These are phyloP conservation scores for Colletotrichum brevisporum DNA, from an alignment of 2,329 filamentous ascomycete genomes.

Conservation along the genomic window DNA sequence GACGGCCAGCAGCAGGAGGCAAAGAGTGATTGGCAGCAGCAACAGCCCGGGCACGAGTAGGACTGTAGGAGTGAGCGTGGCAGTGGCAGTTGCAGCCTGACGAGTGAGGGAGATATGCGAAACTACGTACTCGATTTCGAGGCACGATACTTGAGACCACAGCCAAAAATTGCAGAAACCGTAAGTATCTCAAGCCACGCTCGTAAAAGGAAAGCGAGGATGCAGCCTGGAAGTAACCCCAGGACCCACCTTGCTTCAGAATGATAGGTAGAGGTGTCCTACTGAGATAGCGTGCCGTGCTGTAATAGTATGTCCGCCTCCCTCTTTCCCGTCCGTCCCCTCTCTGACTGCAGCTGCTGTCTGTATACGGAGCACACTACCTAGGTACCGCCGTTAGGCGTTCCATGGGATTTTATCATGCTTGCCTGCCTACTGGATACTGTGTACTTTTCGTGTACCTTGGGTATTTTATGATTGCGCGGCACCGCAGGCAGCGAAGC, in stretches of 20 bases:
- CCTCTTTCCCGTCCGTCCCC: neutral
- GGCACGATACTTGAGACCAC: conserved; percentile 12
- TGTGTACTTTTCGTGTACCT: neutral
- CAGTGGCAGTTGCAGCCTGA: conserved; percentile 37
- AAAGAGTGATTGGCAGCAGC: conserved; percentile 17
- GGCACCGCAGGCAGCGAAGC: neutral
- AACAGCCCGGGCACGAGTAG: neutral
- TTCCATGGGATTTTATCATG: neutral
- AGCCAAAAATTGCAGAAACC: neutral
- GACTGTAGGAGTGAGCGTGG: neutral
- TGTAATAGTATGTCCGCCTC: neutral
- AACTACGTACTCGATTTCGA: conserved; percentile 18
- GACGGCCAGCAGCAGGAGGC: conserved; percentile 10
- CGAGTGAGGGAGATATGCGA: conserved; percentile 16
- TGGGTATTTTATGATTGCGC: too few species aligned
- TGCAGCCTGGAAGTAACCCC: conserved; percentile 24
- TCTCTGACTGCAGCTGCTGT: conserved; percentile 12
- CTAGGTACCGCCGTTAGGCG: neutral
- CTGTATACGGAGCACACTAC: neutral
- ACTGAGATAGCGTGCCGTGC: conserved; percentile 20
- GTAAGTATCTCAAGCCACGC: conserved; percentile 14
- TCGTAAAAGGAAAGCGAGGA: conserved; percentile 16
- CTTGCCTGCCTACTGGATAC: neutral
- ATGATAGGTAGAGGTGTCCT: conserved; percentile 19
- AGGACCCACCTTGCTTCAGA: conserved; percentile 37